Base-by-base conservation (phyloP, 192 early-diverging fungal genomes). In the Gamsiella multidivaricata region DNA sequence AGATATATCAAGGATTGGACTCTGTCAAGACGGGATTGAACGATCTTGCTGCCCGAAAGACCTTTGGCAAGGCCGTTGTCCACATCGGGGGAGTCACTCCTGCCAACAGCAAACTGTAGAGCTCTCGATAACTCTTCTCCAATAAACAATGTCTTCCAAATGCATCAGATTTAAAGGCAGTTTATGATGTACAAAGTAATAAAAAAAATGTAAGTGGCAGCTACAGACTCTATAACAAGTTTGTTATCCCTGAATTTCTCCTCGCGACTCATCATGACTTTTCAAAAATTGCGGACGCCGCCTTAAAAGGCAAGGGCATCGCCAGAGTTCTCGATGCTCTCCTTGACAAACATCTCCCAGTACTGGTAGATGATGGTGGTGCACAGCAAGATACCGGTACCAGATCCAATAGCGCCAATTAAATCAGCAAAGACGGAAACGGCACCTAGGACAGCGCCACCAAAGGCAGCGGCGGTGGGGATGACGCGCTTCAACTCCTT, bases 361-460 rank as follows among this genome's bases (percentile, higher is more conserved):
- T 97, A 97, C 85, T 96, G 95, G 90, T 97, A 99, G 82, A 99
- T 99, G 67, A 97, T 98, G 29, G 98, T 99, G 37, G 98, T 97
- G 61, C 96, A 95, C 54, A 99, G 80, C 71, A 99, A 85, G 66
- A 99, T 99, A 91, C 98, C 98, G 22, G 98, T 99, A 46, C 98
- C 98, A 34, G 95, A 97, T 28, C 98, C 98, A 88, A 99, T 97
- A 28, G 98, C 98, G 51, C 96, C 97, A 39, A 99, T 83, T 72
- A 99, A 89, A 87, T 99, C 98, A 25, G 98, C 98, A 79, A 93
- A 84, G 45, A 99, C 96, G 47, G 94, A 96, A 56, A 99, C 83
- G 23, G 94, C 92, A 59, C 96, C 98, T 81, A 99, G 94, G 80
- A 93, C 95, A 22, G 98, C 91, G 66, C 98, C 98, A 71, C 98